Evolutionary conservation across 805 yeast genomes (phyloP), one percentile per base, ranked within the genome.

Genomic region (Candida tammaniensis): DNA sequence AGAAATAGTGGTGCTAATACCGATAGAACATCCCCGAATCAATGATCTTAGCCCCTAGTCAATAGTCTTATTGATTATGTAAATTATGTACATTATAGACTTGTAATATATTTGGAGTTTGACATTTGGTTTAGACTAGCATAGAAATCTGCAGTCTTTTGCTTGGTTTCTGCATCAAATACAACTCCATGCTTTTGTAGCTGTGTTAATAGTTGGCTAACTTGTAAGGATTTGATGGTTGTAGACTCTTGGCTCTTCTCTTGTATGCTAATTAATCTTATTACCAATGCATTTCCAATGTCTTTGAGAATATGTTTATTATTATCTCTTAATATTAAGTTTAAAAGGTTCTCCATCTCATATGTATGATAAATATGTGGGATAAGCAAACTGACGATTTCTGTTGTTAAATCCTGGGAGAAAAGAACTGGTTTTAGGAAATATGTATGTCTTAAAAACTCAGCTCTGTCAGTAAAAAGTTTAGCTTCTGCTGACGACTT

Each of bases 131-230:
- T 17, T 15, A 15, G 10, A 5, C 20, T 14, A 12, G 19, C 16
- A 17, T 41, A 35, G 11, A 28, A 27, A 4, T 28, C 21, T 25
- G 10, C 14, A 2, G 34, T 10, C 13, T 28, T 10, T 21, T 19
- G 15, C n/a, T 17, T 24, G 11, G 17, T 21, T 10, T 21, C 16
- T n/a, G 25, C 18, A 17, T 20, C 10, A 13, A 35, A 27, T 4
- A n/a, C 7, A n/a, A 30, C 7, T 7, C 35, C 35, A 16, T 35
- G 35, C 16, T 30, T 35, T 6, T 17, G 15, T 13, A 36, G 15
- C 24, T 39, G 36, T 17, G 48, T 40, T 11, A 49, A 20, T 27
- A 60, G 43, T 39, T 57, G 62, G 3, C 52, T 28, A 5, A 42
- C 31, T 34, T 52, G 50, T 8, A 59, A 45, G 4, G 39, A 28